A percentile compares a stretch with the other conserved stretches of the same genome.
phyloP scores from a whole-genome alignment of 2,329 filamentous ascomycete species.

The Exophiala aquamarina region DNA sequence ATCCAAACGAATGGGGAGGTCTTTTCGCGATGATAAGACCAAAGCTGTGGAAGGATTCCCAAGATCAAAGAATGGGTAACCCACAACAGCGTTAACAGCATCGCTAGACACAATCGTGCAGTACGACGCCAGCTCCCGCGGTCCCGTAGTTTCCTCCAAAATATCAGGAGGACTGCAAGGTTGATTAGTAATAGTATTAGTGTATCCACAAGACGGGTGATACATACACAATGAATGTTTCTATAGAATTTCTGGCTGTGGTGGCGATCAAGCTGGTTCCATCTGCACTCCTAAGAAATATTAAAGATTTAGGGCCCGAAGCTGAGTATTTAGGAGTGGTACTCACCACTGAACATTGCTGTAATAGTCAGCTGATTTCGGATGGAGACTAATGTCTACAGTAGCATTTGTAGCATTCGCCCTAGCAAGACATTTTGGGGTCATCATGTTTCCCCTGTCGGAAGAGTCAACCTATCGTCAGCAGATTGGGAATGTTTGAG shows the following conservation, averaged over 20 bases:
- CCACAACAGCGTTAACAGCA: constrained; percentile 53
- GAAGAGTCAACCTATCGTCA: too few relatives aligned
- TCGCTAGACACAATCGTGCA: constrained; percentile 47
- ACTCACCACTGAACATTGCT: constrained; percentile 47
- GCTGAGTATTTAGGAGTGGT: neutral
- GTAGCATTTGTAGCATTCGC: too few relatives aligned
- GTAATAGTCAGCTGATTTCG: constrained; percentile 38
- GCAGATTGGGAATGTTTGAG: too few relatives aligned
- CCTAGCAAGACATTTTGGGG: too few relatives aligned
- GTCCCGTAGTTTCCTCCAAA: constrained; percentile 38
- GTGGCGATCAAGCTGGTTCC: constrained; percentile 58
- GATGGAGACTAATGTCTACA: too few relatives aligned
- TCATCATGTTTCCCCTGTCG: too few relatives aligned
- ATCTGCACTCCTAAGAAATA: constrained; percentile 48
- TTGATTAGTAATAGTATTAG: neutral
- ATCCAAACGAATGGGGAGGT: constrained; percentile 57
- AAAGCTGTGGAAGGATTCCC: constrained; percentile 50
- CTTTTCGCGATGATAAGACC: constrained; percentile 52
- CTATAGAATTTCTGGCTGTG: constrained; percentile 51
- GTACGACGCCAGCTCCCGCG: constrained; percentile 46
- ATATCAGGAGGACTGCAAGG: constrained; percentile 47
- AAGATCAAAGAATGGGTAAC: constrained; percentile 57
- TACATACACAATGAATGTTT: constrained; percentile 54
- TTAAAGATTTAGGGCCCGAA: neutral
- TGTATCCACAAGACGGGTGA: neutral